A percentile compares a stretch with the other conserved stretches of the same genome.
These are phyloP conservation scores for Alternaria triticimaculans DNA, from an alignment of 2,329 filamentous ascomycete species.

Conservation along the genomic window DNA sequence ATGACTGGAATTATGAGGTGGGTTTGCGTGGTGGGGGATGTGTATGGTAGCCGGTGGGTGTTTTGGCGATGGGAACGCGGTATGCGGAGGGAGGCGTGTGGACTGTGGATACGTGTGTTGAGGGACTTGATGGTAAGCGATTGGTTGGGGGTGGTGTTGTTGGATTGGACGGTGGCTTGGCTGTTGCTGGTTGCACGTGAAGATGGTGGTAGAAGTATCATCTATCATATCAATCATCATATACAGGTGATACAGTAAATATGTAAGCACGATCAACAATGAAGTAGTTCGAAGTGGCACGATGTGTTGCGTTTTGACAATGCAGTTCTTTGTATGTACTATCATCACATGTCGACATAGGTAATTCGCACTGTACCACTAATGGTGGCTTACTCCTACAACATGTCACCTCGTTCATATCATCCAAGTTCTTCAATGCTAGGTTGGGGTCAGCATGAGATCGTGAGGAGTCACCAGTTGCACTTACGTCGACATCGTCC, in stretches of 20 bases:
- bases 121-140: background rate
- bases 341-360: background rate
- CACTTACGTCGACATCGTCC: constrained; percentile 70
- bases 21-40: constrained; percentile 1
- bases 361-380: background rate
- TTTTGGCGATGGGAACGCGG: constrained; percentile 1
- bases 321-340: background rate
- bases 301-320: background rate
- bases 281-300: background rate
- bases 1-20: constrained; percentile 11
- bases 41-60: background rate
- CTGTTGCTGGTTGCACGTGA: background rate
- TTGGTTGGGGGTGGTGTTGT: background rate
- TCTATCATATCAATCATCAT: background rate
- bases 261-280: background rate
- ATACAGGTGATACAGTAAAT: background rate
- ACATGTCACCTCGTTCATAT: background rate
- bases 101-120: background rate
- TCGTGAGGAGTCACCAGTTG: constrained; percentile 11
- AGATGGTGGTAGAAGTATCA: background rate
- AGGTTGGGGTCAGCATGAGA: constrained; percentile 32
- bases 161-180: background rate
- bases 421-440: constrained; percentile 37
- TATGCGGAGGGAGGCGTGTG: background rate
- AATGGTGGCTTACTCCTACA: constrained; percentile 24